phyloP scores from a whole-genome alignment of 2,329 filamentous ascomycete species.

The Rachicladosporium sp. region DNA sequence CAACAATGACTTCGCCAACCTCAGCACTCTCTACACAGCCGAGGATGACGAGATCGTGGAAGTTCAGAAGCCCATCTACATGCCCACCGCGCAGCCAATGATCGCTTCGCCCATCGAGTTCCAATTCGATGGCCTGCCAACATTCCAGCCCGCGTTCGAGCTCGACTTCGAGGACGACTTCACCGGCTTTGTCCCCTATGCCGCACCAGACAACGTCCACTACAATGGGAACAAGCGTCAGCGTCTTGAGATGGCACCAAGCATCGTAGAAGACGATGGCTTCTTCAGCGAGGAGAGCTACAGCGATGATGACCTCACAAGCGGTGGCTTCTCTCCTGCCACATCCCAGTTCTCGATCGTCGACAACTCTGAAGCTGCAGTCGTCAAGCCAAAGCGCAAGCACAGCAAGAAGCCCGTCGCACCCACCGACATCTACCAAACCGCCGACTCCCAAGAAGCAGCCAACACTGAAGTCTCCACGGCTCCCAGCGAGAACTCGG shows the following conservation, averaged over 20 bases:
- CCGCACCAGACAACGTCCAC: constrained; percentile 46
- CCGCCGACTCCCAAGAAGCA: constrained; percentile 33
- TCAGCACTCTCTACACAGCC: constrained; percentile 48
- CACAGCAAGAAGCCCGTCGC: constrained; percentile 25
- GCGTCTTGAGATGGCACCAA: constrained; percentile 54
- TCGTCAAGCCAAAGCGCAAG: constrained; percentile 19
- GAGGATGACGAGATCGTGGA: constrained; percentile 33
- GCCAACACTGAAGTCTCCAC: constrained; percentile 22
- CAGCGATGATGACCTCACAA: constrained; percentile 56
- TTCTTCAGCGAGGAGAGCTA: constrained; percentile 67
- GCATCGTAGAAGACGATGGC: constrained; percentile 55
- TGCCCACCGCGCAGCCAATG: constrained; percentile 14
- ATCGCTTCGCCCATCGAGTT: constrained; percentile 32
- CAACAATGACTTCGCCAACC: constrained; percentile 51
- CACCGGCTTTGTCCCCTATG: constrained; percentile 59
- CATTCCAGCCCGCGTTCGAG: constrained; percentile 78
- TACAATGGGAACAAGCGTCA: constrained; percentile 58
- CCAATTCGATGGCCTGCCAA: constrained; percentile 49
- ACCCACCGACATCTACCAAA: constrained; percentile 34
- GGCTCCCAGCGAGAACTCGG: constrained; percentile 27
- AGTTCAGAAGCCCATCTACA: constrained; percentile 20
- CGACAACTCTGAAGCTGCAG: constrained; percentile 16
- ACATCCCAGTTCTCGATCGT: constrained; percentile 36
- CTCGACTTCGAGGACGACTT: constrained; percentile 88
- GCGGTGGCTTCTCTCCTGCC: constrained; percentile 51